Evolutionary conservation across 2,329 filamentous ascomycete species (phyloP), one percentile per base, ranked within the genome.

Genomic region (Cercospora zeae-maydis): DNA sequence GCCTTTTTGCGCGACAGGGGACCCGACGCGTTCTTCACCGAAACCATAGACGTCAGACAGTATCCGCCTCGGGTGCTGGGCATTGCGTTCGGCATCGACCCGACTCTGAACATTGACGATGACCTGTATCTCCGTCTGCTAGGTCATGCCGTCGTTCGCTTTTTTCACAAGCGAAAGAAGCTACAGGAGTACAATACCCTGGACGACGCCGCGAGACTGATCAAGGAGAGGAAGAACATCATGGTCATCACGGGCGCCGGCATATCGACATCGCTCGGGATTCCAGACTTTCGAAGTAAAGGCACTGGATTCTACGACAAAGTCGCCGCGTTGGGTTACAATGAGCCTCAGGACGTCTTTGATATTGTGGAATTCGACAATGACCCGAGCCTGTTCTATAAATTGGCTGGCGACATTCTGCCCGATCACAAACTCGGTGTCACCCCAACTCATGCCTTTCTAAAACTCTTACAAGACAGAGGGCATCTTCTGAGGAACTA

Each of bases 221-320:
- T 99, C 47, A 82, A 86, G 69, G 84, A 84, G 63, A 86, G 88
- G 62, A 85, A 85, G 69, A 96, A 96, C 76, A 93, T 99, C 75
- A 86, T 99, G 72, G 90, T 98, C 67, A 85, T 99, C 69, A 98
- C 95, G 0, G 95, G 95, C 57, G 95, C 95, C 16, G 95, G 95
- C 69, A 98, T 99, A 69, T 97, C 93, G 27, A 99, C 95, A 0
- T 96, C 92, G 57, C 86, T 99, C 19, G 95, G 95, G 65, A 98
- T 99, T 63, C 95, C 95, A 4, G 95, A 99, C 76, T 99, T 99
- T 74, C 88, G 95, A 68, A 97, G 93, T 58, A 95, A 95, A 76
- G 90, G 91, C 72, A 96, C 88, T 1, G 93, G 93, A 55, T 88
- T 98, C 61, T 98, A 98, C 78, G 88, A 92, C 51, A 89, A 92